These are phyloP conservation scores for Suillus decipiens DNA, from an alignment of 768 basidiomycete genomes.

Conservation along the genomic window DNA sequence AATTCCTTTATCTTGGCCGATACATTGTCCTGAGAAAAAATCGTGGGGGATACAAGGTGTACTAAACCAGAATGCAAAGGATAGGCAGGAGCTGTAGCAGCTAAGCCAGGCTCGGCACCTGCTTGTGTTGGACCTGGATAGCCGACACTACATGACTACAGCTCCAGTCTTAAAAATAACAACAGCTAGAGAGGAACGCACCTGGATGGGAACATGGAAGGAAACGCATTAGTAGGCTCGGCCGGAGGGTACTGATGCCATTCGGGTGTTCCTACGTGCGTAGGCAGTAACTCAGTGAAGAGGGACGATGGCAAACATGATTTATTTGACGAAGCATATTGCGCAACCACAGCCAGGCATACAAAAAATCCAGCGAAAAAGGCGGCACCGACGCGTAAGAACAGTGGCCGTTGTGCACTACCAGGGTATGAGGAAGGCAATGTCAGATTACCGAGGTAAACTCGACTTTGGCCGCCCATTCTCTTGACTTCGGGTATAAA, in stretches of 20 bases:
- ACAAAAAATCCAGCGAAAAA: constrained; percentile 17
- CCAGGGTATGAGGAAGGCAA: neutral
- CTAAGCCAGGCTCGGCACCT: constrained; percentile 25
- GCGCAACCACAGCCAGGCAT: constrained; percentile 14
- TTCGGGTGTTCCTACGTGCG: constrained; percentile 63
- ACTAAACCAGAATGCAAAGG: constrained; percentile 67
- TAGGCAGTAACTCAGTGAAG: constrained; percentile 6
- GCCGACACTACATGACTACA: constrained; percentile 25
- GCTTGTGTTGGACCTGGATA: constrained; percentile 32
- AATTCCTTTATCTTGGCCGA: constrained; percentile 43
- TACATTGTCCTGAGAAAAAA: constrained; percentile 19
- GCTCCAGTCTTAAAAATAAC: constrained; percentile 1
- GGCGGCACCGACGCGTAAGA: constrained; percentile 12
- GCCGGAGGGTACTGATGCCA: constrained; percentile 67
- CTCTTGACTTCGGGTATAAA: constrained; percentile 1
- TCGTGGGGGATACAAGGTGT: constrained; percentile 44
- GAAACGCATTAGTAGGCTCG: constrained; percentile 65
- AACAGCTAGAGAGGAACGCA: neutral
- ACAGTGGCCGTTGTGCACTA: neutral
- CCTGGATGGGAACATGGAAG: constrained; percentile 67
- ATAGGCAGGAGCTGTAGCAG: constrained; percentile 71
- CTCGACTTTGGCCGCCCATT: neutral
- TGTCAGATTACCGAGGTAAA: neutral
- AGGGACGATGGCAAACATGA: constrained; percentile 2
- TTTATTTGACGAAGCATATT: constrained; percentile 8